Evolutionary conservation across 495 filamentous ascomycete species (phyloP), one percentile per base, ranked within the genome.

Genomic region (Penicillium ochrochloron): DNA sequence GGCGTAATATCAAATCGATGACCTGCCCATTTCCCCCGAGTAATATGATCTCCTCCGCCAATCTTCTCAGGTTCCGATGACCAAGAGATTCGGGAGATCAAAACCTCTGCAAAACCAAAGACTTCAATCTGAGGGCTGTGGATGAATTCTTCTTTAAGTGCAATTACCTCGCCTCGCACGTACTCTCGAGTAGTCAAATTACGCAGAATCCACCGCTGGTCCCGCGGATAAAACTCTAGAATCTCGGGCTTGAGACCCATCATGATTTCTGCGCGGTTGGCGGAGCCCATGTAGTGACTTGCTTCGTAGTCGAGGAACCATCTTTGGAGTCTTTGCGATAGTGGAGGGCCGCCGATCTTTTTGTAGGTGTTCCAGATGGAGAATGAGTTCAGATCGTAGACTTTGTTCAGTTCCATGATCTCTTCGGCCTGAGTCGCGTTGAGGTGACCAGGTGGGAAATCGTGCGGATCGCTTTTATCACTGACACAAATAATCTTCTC

Each of bases 161-260:
- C 66, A 14, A 68, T 65, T 2, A 52, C 66, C 33, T 65, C 66
- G 3, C 66, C 62, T 27, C 62, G 62, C 1, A 68, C 66, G 31
- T 65, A 68, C n/a, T 68, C 66, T 23, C 61, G 57, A n/a, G 66
- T 68, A 2, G 66, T 65, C 44, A 68, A 21, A 27, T 68, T 68
- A 0, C 66, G 66, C 21, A 68, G 39, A 33, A 68, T 52, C 66
- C 66, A 68, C 0, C 37, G 31, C 55, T 68, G 62, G 29, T 68
- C 53, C 19, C 57, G 66, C 1, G 66, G 66, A 53, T 59, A 68
- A 25, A 68, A 65, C 7, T 62, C 66, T 29, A 62, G 41, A 12
- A 62, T 68, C 33, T 68, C 66, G 6, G 62, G 66, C 41, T 62
- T 59, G 11, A 68, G 66, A 27, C 66, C 59, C 59, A 60, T 68